Percentiles rank a stretch among this genome's conserved stretches.
phyloP scores from a whole-genome alignment of 768 basidiomycete genomes.

The Termitomyces sp. region DNA sequence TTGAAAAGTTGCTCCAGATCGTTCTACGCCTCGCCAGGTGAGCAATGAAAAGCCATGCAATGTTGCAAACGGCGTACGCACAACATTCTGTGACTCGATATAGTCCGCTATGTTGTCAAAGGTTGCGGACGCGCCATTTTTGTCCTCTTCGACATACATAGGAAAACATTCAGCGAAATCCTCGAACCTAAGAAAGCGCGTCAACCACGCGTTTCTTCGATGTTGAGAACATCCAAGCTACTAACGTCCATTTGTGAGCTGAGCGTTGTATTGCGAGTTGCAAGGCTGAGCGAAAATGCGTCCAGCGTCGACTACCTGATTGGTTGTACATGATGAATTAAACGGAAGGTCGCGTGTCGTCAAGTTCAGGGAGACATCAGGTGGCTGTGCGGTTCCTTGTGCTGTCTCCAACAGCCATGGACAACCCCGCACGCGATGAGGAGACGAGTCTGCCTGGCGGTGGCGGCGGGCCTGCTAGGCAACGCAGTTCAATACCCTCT shows the following conservation, averaged over 20 bases:
- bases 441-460: conserved; percentile 32
- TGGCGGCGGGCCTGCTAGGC: conserved; percentile 30
- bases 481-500: conserved; percentile 63
- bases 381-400: conserved; percentile 11
- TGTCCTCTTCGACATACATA: conserved; percentile 61
- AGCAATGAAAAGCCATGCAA: neutral
- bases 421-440: conserved; percentile 28
- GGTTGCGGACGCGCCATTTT: conserved; percentile 54
- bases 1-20: conserved; percentile 68
- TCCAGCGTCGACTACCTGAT: conserved; percentile 51
- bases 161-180: conserved; percentile 66
- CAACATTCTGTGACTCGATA: conserved; percentile 61
- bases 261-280: conserved; percentile 53
- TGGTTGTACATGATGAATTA: conserved; percentile 35
- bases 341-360: too few species aligned
- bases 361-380: neutral
- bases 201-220: neutral
- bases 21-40: conserved; percentile 33
- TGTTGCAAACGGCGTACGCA: conserved; percentile 24
- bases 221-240: conserved; percentile 4
- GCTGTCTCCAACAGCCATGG: conserved; percentile 20
- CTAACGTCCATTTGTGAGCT: conserved; percentile 56
- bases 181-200: conserved; percentile 37
- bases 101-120: conserved; percentile 68
- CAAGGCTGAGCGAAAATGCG: conserved; percentile 51